Evolutionary conservation across 164 flowering plant genomes (phyloP), one percentile per base, ranked within the genome.

Genomic region (Kingdonia uniflora): DNA sequence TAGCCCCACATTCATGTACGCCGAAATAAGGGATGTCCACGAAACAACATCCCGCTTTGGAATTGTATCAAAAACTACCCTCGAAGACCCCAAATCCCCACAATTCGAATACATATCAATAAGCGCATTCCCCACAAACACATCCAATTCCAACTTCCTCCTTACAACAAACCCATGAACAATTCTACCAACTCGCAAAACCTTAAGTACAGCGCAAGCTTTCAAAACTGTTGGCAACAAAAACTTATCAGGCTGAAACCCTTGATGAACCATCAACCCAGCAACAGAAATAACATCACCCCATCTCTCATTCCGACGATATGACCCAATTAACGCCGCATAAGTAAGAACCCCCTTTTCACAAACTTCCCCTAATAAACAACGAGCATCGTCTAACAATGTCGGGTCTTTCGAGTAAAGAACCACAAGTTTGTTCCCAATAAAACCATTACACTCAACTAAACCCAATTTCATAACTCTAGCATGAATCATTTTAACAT

Each of bases 21-120:
- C 71, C 1, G 71, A 54, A 54, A 76, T 43, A 21, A 79, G 69
- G 19, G 74, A 63, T 23, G 79, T 76, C 84, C 80, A 76, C 13
- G 80, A 66, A 40, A 76, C 79, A 6, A 74, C 81, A 68, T 74
- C 81, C 56, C 66, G 64, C 4, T 56, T 63, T n/a, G 19, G 54
- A 79, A 74, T 68, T 19, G 37, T 25, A 52, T 74, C 67, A 59
- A 79, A 76, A 49, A 68, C 74, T 39, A 50, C 52, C 17, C 59
- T 59, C 5, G 77, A 62, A 42, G 41, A 55, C 13, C 52, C 25
- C 65, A 70, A 62, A 52, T 67, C 57, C 49, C 72, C 74, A 56
- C 76, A 76, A 48, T 66, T 74, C 14, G 77, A 62, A 54, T 79
- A 79, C 59, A 79, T 54, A 39, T 72, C 69, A 60, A 79, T 67